Evolutionary conservation across 441 rosid genomes (phyloP).

Genomic region (Brassica balearica): DNA sequence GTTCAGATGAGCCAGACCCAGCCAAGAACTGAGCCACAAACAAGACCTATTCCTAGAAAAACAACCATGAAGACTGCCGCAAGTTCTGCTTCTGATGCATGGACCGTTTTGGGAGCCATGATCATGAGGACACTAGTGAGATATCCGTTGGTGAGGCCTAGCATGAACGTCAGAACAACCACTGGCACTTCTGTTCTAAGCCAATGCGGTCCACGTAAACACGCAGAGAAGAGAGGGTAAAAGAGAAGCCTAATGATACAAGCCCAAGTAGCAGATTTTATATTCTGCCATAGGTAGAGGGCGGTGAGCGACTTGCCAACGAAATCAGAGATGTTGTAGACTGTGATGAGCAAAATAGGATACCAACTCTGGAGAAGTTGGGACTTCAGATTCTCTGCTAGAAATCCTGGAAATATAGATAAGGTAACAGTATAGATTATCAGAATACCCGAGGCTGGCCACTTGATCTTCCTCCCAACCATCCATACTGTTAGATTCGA

Average conservation of each 20-base stretch:
- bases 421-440: constrained; percentile 71
- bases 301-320: constrained; percentile 82
- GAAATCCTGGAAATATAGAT: constrained; percentile 85
- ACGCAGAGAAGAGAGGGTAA: constrained; percentile 72
- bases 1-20: constrained; percentile 79
- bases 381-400: constrained; percentile 71
- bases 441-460: constrained; percentile 65
- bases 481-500: constrained; percentile 53
- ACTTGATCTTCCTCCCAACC: constrained; percentile 59
- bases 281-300: constrained; percentile 52
- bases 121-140: constrained; percentile 84
- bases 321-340: constrained; percentile 76
- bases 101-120: constrained; percentile 73
- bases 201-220: constrained; percentile 81
- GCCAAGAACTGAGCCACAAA: constrained; percentile 75
- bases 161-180: constrained; percentile 63
- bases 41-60: constrained; percentile 78
- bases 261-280: constrained; percentile 66
- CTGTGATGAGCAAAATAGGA: constrained; percentile 74
- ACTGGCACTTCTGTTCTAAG: constrained; percentile 72
- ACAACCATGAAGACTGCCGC: constrained; percentile 76
- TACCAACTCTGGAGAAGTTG: constrained; percentile 73
- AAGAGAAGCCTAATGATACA: constrained; percentile 66
- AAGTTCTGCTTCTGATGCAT: constrained; percentile 69
- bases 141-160: constrained; percentile 80